Evolutionary conservation across 768 basidiomycete genomes (phyloP), one percentile per base, ranked within the genome.

Genomic region (Tricholoma sp.): DNA sequence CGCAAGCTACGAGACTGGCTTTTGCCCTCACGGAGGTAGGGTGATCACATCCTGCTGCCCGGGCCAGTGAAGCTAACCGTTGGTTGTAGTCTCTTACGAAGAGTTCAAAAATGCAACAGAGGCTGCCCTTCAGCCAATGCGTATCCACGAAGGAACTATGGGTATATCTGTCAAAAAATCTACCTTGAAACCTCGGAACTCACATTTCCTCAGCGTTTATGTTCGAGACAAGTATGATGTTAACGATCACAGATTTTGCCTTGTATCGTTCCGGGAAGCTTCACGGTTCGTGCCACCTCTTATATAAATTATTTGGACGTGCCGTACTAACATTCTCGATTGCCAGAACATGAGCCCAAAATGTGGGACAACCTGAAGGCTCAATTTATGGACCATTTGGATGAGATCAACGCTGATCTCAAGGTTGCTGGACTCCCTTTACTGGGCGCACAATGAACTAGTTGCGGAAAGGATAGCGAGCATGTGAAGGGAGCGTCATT

Each of bases 351-450:
- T 65, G 83, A 84, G 60, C 83, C 82, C 15, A 77, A 75, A 68
- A 85, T 85, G 82, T 88, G 83, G 84, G 80, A 86, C 55, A 67
- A 79, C 55, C 71, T 86, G 59, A 80, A 76, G 61, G 79, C 72
- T 4, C 74, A 82, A 50, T 86, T 88, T 66, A 63, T 84, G 67
- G 75, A 80, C 58, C 82, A 84, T 59, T 63, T 85, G 31, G 78
- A 80, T 32, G 69, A 83, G 57, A 74, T 86, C 54, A 82, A 86
- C 58, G 72, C 68, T 2, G 76, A 80, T 52, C 65, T 81, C 54
- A 73, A 74, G 55, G 70, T 70, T 28, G 68, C 71, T 11, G 78
- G 78, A 5, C 68, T 78, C 15, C 69, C 75, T 4, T 62, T 53
- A 17, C 54, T 73, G 12, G 68, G 66, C 18, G 2, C 48, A 41